Evolutionary conservation across 345 rosid genomes (phyloP), one percentile per base, ranked within the genome.

Genomic region (Sonneratia caseolaris): DNA sequence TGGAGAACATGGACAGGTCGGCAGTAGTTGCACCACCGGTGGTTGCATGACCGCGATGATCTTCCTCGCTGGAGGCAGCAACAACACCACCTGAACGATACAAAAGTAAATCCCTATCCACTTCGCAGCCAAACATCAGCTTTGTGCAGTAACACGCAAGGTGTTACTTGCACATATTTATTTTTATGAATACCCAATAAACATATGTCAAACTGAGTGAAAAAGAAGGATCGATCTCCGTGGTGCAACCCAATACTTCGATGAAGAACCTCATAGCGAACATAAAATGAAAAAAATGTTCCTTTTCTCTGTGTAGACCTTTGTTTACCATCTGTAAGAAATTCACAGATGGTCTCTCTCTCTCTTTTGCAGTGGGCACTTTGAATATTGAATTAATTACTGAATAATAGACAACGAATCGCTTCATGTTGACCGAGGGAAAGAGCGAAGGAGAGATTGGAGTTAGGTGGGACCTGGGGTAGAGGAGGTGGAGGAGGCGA

Each of bases 1-100:
- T 81, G 7, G 83, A 76, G 77, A 82, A 87, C n/a, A 78, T 73
- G 13, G 89, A 88, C 6, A 84, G 84, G 78, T 73, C 82, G 66
- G 42, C 45, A 55, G 84, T 76, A 65, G 82, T 80, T 66, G 78
- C 72, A 9, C 79, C 72, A 21, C 69, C 64, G 56, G 57, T 56
- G 80, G 37, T 36, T 35, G 66, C 47, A 53, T 64, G 64, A 14
- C 7, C 42, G 67, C 16, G 49, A 24, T 43, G 70, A 8, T 68
- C 55, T 19, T 43, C 56, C 35, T 68, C 70, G 5, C 56, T 45
- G 15, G 56, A 45, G 36, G 43, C 55, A 74, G 73, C 71, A 15
- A 77, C 71, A 51, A 19, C 71, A 69, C 49, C 68, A 59, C 75
- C 76, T 75, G 69, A 37, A 57, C 71, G 11, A 27, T 55, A 70